A percentile compares a stretch with the other conserved stretches of the same genome.
These are phyloP conservation scores for Capronia epimyces DNA, from an alignment of 2,329 filamentous ascomycete genomes.

Conservation along the genomic window DNA sequence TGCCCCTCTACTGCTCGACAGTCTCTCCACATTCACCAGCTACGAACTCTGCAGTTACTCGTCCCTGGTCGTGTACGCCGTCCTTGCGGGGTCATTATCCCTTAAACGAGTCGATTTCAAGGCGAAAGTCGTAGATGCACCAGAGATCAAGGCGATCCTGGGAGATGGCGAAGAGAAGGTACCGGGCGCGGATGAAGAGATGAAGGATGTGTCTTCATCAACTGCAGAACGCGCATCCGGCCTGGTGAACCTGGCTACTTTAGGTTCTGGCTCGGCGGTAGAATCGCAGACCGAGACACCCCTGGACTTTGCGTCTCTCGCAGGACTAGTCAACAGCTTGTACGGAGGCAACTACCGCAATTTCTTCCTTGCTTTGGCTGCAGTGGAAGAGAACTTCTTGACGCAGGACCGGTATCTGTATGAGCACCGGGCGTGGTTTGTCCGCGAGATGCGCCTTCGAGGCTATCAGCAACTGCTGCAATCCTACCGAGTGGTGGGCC, in stretches of 20 bases:
- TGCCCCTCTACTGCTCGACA: conserved; percentile 90
- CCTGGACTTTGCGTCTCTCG: conserved; percentile 83
- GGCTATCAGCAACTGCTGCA: conserved; percentile 96
- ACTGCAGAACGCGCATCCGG: conserved; percentile 55
- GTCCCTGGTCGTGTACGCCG: conserved; percentile 87
- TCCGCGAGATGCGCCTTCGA: conserved; percentile 93
- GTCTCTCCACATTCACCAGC: conserved; percentile 94
- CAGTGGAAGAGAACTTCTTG: conserved; percentile 89
- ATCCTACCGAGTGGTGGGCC: conserved; percentile 93
- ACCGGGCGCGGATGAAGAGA: conserved; percentile 72
- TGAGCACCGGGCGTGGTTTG: conserved; percentile 95
- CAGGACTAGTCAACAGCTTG: conserved; percentile 80
- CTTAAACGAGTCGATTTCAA: conserved; percentile 98
- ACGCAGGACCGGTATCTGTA: conserved; percentile 90
- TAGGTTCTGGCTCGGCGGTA: conserved; percentile 60
- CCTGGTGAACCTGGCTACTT: conserved; percentile 80
- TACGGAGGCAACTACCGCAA: conserved; percentile 91
- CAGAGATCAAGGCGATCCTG: conserved; percentile 95
- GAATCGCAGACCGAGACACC: conserved; percentile 68
- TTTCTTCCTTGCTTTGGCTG: conserved; percentile 84
- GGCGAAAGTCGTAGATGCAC: conserved; percentile 95
- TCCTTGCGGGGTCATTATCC: conserved; percentile 87
- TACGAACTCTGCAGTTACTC: conserved; percentile 98
- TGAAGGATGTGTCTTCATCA: conserved; percentile 55
- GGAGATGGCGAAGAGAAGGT: conserved; percentile 85